Percentiles rank a stretch among this genome's conserved stretches.
Evolutionary conservation across 1,139 yeast species (phyloP).

Genomic region (Candida tetrigidarum): DNA sequence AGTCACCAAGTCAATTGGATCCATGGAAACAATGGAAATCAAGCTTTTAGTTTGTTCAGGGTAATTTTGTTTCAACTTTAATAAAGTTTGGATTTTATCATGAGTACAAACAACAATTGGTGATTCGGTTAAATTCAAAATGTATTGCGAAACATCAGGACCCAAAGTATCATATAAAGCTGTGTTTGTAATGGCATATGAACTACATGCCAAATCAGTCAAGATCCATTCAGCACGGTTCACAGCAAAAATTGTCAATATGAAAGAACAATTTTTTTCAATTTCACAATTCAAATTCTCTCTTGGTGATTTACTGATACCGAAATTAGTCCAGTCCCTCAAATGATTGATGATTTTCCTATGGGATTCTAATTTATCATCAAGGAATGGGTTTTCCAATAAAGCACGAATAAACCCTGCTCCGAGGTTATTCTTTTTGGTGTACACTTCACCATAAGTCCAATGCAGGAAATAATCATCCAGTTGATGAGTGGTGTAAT

Average conservation of each 20-base stretch:
- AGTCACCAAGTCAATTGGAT: slow-evolving; percentile 25
- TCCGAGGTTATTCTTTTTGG: slow-evolving; percentile 28
- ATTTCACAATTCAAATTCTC: slow-evolving; percentile 13
- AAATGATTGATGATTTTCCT: slow-evolving; percentile 27
- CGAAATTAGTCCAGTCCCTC: slow-evolving; percentile 23
- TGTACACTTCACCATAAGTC: slow-evolving; percentile 21
- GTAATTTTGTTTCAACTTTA: slow-evolving; percentile 24
- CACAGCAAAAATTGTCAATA: slow-evolving; percentile 34
- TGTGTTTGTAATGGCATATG: slow-evolving; percentile 37
- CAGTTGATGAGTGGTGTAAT: slow-evolving; percentile 24
- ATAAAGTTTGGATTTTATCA: slow-evolving; percentile 29
- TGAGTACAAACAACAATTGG: slow-evolving; percentile 36
- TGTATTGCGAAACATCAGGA: slow-evolving; percentile 29
- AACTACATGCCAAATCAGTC: slow-evolving; percentile 38
- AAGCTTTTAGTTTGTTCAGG: slow-evolving; percentile 25
- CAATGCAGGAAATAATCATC: slow-evolving; percentile 21
- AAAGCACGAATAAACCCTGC: slow-evolving; percentile 33
- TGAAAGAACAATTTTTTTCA: slow-evolving; percentile 26
- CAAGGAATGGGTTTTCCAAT: slow-evolving; percentile 27
- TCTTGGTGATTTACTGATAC: slow-evolving; percentile 12
- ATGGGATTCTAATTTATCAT: slow-evolving; percentile 23
- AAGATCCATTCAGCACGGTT: slow-evolving; percentile 40
- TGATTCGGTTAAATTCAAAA: slow-evolving; percentile 31
- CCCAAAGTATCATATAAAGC: slow-evolving; percentile 43
- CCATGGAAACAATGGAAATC: slow-evolving; percentile 36